phyloP scores from a whole-genome alignment of 2,329 filamentous ascomycete genomes.

The Ramichloridium luteum region DNA sequence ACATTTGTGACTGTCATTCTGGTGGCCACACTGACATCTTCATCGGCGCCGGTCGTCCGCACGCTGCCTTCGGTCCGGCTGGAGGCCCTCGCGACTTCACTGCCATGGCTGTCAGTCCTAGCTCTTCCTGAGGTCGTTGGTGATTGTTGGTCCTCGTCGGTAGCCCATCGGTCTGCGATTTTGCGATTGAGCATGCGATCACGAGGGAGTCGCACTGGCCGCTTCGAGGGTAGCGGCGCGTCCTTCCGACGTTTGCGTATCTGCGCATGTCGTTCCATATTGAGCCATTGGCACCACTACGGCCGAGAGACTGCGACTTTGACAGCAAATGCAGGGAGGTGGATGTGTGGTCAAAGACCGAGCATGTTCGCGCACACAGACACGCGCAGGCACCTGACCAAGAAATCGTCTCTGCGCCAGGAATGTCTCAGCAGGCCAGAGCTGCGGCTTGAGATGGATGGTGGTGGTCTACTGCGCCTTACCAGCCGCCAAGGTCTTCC shows the following conservation, averaged over 20 bases:
- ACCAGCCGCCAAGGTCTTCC: too few species aligned
- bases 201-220: slow-evolving; percentile 10
- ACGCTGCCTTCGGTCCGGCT: slow-evolving; percentile 1
- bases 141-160: slow-evolving; percentile 6
- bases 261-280: slow-evolving; percentile 16
- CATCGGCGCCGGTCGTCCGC: slow-evolving; percentile 14
- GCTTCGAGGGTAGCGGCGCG: slow-evolving; percentile 12
- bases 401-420: too few species aligned
- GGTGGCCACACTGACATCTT: slow-evolving; percentile 13
- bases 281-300: slow-evolving; percentile 5
- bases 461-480: too few species aligned
- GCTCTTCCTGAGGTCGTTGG: slow-evolving; percentile 5
- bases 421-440: too few species aligned
- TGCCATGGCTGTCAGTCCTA: slow-evolving; percentile 1
- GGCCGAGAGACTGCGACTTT: too few species aligned
- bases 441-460: too few species aligned
- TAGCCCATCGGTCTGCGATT: not conserved
- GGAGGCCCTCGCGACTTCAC: slow-evolving; percentile 1
- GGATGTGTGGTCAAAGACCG: too few species aligned
- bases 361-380: too few species aligned
- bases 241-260: slow-evolving; percentile 16
- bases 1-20: slow-evolving; percentile 35
- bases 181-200: slow-evolving; percentile 3
- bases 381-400: too few species aligned
- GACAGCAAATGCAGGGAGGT: too few species aligned